Base-by-base conservation (phyloP, 2,329 filamentous ascomycete species). In the Xylariaceae sp. region DNA sequence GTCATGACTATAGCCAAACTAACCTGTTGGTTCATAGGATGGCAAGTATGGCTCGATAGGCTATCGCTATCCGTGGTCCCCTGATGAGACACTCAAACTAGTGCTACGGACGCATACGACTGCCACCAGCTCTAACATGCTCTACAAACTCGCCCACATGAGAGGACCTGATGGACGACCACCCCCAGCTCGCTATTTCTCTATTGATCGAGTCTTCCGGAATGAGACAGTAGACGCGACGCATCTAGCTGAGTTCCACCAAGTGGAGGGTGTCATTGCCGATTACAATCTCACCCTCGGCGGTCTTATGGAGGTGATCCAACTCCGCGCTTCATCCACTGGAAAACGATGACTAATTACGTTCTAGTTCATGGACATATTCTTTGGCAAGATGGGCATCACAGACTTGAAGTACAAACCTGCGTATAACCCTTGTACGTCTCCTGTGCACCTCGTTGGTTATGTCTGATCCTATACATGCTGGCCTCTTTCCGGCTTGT, bases 161-260 rank as follows among this genome's bases (percentile, higher is more conserved):
- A 75, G 83, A 56, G 82, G 85, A 11, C 84, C 86, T 5, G 73
- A 79, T 49, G 75, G 76, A 29, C 65, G 68, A 33, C 71, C 73
- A 29, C 74, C 72, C 12, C 72, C 77, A 22, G 88, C 87, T n/a
- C 80, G 89, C 42, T 96, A 94, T 69, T 98, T 98, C 70, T 94
- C 87, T 42, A 98, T 98, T 57, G 92, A 98, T 63, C 80, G 92
- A 35, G 92, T 98, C 40, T 98, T 98, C 80, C 79, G 44, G 47
- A 98, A 98, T 61, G 92, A 98, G 64, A 87, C 87, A 3, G 89
- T 98, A 38, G 92, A 98, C 55, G 89, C 89, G 11, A 98, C 92
- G 7, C 92, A 98, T 69, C 64, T 98, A 53, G 89, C 88, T 24
- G 92, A 98, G 62, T 98, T 98, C 72, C 92, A 98, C 65, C 92